Base-by-base conservation (phyloP, 768 basidiomycete genomes). In the Boletus coccyginus region DNA sequence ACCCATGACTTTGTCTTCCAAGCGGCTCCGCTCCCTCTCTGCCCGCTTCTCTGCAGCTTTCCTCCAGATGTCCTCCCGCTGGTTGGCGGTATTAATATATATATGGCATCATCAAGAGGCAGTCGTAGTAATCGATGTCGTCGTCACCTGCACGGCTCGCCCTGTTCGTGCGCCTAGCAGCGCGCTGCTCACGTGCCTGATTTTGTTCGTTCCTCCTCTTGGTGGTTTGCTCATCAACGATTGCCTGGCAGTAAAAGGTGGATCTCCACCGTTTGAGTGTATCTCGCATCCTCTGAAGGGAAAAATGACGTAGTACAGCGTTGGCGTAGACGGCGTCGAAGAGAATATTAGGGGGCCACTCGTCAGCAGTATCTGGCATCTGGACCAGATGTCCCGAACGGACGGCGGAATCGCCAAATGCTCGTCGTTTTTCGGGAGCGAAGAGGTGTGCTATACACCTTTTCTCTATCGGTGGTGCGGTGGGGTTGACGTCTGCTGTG, bases 311-410 rank as follows among this genome's bases (percentile, higher is more conserved):
- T 3, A 55, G 6, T 19, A 59, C 12, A 11, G 45, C 40, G 3
- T 7, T 11, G 5, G 24, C 53, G 12, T 59, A 59, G 21, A 59
- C 45, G 5, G 35, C 49, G 13, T 57, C 51, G 10, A 57, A 57
- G 7, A 57, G 46, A 49, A 53, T 46, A 5, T 48, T 41, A 17
- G 56, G 58, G 9, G 58, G 58, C 50, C 40, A 55, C 3, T 29
- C 5, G 39, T 46, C 41, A 24, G 39, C 24, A 29, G 31, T 11
- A 38, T 31, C 13, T 35, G 45, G 38, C 31, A 51, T 46, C 14
- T 14, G 47, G 21, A 50, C 36, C 19, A 5, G 11, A 13, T 8
- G 31, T 47, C 45, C 50, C 12, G 53, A 41, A 42, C 7, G 31
- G 9, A 49, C 1, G 2, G 21, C 11, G 9, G 5, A 2, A 17